Evolutionary conservation across 352 stramenopile genomes (phyloP).

Genomic region (Saprolegnia parasitica): DNA sequence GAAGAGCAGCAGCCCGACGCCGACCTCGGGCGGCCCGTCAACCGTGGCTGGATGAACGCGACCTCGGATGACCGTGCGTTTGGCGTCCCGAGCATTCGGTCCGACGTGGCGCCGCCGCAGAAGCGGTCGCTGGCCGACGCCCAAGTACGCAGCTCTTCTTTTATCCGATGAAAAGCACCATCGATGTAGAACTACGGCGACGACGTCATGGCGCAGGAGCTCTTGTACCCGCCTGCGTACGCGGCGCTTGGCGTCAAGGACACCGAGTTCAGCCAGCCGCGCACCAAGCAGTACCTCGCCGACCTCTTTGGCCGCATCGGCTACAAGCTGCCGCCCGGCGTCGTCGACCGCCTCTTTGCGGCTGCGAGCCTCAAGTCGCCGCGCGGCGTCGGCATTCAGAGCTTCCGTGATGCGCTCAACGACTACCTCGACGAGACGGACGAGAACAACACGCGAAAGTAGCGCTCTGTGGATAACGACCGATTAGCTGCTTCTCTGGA

Average conservation of each 20-base stretch:
- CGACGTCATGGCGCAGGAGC: constrained; percentile 64
- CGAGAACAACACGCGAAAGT: constrained; percentile 17
- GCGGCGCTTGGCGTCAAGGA: constrained; percentile 73
- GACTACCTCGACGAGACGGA: constrained; percentile 55
- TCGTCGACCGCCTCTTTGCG: constrained; percentile 71
- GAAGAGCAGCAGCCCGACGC: constrained; percentile 78
- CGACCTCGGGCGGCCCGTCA: constrained; percentile 76
- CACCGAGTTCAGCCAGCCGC: constrained; percentile 70
- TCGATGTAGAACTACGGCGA: constrained; percentile 79
- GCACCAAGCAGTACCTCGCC: constrained; percentile 53
- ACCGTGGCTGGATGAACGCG: constrained; percentile 81
- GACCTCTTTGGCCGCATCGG: constrained; percentile 50
- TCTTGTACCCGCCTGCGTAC: constrained; percentile 85
- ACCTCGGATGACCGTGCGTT: constrained; percentile 61
- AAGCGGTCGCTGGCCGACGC: constrained; percentile 78
- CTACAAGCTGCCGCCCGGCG: constrained; percentile 44
- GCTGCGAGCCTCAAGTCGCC: constrained; percentile 50
- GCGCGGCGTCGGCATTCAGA: constrained; percentile 46
- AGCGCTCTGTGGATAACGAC: neutral
- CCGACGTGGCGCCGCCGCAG: constrained; percentile 68
- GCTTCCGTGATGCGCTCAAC: constrained; percentile 74
- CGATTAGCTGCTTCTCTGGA: constrained; percentile 25
- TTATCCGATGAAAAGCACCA: neutral
- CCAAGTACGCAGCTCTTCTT: constrained; percentile 33
- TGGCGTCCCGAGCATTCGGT: constrained; percentile 80